Evolutionary conservation across 2,329 filamentous ascomycete genomes (phyloP).

Genomic region (Ophiocordyceps camponoti-floridani): DNA sequence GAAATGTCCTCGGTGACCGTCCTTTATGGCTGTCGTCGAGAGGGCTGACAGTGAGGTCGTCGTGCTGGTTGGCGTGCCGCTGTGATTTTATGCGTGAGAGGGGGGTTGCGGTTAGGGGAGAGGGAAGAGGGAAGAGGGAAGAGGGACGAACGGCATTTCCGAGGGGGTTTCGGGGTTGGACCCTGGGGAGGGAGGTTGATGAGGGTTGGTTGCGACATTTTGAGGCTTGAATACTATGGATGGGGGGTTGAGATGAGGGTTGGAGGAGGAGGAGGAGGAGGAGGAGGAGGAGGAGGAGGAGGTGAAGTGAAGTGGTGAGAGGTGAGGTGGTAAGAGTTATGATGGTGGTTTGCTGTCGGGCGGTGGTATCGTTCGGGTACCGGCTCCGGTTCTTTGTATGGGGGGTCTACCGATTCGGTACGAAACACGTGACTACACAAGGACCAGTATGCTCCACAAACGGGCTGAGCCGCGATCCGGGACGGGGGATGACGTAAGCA

Average conservation of each 20-base stretch:
- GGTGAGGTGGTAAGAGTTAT: neutral
- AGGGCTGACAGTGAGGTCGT: conserved; percentile 84
- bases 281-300: neutral
- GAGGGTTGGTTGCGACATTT: conserved; percentile 39
- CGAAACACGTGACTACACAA: too few species aligned
- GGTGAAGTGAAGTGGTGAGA: neutral
- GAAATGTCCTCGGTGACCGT: conserved; percentile 74
- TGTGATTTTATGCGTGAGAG: neutral
- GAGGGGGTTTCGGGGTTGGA: conserved; percentile 75
- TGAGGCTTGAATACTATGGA: conserved; percentile 16
- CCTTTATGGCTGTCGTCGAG: conserved; percentile 89
- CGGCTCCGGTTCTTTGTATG: too few species aligned
- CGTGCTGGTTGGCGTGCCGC: conserved; percentile 76
- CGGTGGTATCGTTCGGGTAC: neutral
- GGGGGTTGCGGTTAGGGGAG: neutral
- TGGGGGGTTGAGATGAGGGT: neutral
- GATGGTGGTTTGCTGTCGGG: neutral
- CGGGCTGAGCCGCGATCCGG: too few species aligned
- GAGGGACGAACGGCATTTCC: conserved; percentile 63
- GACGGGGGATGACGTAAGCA: too few species aligned
- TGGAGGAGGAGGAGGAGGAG: neutral
- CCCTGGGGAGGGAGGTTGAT: conserved; percentile 73
- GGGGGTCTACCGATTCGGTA: too few species aligned
- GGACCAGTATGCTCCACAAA: too few species aligned
- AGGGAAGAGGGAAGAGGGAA: neutral